Evolutionary conservation across 2,329 filamentous ascomycete species (phyloP), one percentile per base, ranked within the genome.

Genomic region (Cordyceps tenuipes): DNA sequence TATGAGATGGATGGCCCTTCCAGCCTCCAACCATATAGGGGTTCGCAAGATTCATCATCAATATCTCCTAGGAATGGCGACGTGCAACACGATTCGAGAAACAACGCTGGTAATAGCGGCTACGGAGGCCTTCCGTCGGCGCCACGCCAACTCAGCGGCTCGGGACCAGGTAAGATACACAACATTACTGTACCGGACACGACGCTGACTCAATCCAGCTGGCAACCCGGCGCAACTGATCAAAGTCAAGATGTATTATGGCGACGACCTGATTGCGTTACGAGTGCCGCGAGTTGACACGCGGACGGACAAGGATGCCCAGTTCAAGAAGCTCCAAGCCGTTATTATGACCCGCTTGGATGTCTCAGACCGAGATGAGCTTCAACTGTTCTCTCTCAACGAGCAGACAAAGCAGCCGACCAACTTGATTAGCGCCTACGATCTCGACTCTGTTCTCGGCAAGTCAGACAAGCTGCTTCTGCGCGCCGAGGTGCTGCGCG

Each of bases 211-310:
- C 29, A 5, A 44, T 79, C 13, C 63, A 66, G 23, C 65, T 66
- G 12, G 63, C 62, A 23, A 67, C 65, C 55, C 62, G 63, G 75
- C 78, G 59, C 71, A 73, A 39, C 69, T 75, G 7, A 87, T 97
- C 77, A 97, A 97, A 74, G 89, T 97, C 71, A 97, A 97, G 76
- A 88, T 97, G 58, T 94, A 90, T 76, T 97, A 91, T 76, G 89
- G 93, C 65, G 88, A 92, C 62, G 93, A 97, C 66, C 84, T 95
- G 60, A 93, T 97, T 65, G 89, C 94, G 49, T 91, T 99, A 68
- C 87, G 92, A 39, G 90, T 97, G 59, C 88, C 93, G 0, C 82
- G 82, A 1, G 56, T 59, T 13, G 56, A 59, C 21, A 34, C 56
- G 8, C 47, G 56, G 23, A 46, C 21, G n/a, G 48, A 59, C 48